These are phyloP conservation scores for Gossypium trilobum DNA, from an alignment of 441 rosid species.

Conservation along the genomic window DNA sequence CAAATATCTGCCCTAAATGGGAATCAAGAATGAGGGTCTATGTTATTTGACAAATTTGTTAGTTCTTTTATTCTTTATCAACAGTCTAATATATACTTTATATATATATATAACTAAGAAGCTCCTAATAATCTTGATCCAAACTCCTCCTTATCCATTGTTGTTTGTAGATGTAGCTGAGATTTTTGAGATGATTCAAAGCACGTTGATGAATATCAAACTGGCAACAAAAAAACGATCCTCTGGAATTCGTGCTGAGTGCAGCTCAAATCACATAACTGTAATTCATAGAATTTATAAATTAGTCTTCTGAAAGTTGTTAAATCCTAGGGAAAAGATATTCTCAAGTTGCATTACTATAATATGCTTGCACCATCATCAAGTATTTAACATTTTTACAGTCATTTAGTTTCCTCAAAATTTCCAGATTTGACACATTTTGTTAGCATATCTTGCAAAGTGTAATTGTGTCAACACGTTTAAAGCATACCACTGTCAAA, in stretches of 20 bases:
- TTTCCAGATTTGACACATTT: neutral
- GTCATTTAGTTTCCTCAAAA: no score
- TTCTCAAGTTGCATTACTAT: neutral
- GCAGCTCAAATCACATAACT: neutral
- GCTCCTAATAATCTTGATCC: neutral
- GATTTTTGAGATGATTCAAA: no score
- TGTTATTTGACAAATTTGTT: no score
- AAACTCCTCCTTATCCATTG: neutral
- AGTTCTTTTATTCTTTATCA: no score
- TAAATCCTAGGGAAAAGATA: neutral
- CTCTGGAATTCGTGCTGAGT: neutral
- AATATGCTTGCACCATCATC: neutral
- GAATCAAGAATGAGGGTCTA: no score
- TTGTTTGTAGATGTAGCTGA: no score
- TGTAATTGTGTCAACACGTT: neutral
- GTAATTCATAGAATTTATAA: neutral
- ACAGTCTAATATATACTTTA: no score
- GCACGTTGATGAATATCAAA: no score
- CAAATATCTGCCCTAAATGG: no score
- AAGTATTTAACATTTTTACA: neutral
- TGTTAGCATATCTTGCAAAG: neutral
- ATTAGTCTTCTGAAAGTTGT: neutral
- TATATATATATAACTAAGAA: neutral
- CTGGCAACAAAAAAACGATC: no score
- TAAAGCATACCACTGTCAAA: neutral